A percentile compares a stretch with the other conserved stretches of the same genome.
phyloP scores from a whole-genome alignment of 805 yeast genomes.

The Ogataea nitratoaversa region DNA sequence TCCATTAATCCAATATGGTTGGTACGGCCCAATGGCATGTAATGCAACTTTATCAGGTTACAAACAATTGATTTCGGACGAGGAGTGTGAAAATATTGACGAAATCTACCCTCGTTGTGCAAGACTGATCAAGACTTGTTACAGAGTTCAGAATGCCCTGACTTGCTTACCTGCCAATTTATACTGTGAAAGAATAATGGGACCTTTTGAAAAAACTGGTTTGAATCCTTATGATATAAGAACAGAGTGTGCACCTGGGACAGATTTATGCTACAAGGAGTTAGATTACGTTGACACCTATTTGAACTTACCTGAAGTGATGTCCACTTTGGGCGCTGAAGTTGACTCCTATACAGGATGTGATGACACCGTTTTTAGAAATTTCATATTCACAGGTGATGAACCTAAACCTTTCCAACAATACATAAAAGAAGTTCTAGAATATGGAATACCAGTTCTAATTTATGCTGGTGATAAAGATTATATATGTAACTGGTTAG shows the following conservation, averaged over 20 bases:
- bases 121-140: slow-evolving; percentile 72
- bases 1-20: slow-evolving; percentile 71
- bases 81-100: slow-evolving; percentile 71
- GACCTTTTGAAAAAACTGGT: slow-evolving; percentile 80
- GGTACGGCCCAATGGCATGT: slow-evolving; percentile 92
- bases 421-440: slow-evolving; percentile 67
- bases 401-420: slow-evolving; percentile 88
- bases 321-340: slow-evolving; percentile 84
- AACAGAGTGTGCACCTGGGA: slow-evolving; percentile 63
- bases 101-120: slow-evolving; percentile 73
- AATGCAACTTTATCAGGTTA: slow-evolving; percentile 70
- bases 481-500: slow-evolving; percentile 95
- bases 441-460: slow-evolving; percentile 72
- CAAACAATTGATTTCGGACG: slow-evolving; percentile 71
- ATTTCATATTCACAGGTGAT: slow-evolving; percentile 84
- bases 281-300: slow-evolving; percentile 71
- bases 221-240: slow-evolving; percentile 90
- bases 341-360: slow-evolving; percentile 74
- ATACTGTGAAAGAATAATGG: slow-evolving; percentile 84
- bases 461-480: slow-evolving; percentile 96
- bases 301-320: slow-evolving; percentile 73
- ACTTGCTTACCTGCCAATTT: slow-evolving; percentile 88
- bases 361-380: slow-evolving; percentile 71
- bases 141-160: slow-evolving; percentile 68
- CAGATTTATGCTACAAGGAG: slow-evolving; percentile 72